phyloP scores from a whole-genome alignment of 2,329 filamentous ascomycete genomes.

The Bipolaris zeicola region DNA sequence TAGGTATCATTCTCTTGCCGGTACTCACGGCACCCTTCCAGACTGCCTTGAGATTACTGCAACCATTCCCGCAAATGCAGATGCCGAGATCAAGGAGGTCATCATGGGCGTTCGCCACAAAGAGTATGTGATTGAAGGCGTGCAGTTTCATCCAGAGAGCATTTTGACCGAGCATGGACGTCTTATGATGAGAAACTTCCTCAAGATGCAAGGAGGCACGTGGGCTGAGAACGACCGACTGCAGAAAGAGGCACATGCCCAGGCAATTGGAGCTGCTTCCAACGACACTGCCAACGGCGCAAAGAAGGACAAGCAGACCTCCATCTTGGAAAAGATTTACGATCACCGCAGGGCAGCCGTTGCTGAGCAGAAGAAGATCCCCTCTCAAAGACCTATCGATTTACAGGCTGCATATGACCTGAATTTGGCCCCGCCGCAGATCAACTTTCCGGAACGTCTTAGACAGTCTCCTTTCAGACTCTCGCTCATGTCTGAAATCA shows the following conservation, averaged over 20 bases:
- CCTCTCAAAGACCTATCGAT: slow-evolving; percentile 81
- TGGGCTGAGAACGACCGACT: slow-evolving; percentile 80
- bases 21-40: slow-evolving; percentile 85
- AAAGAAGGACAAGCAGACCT: slow-evolving; percentile 67
- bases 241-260: slow-evolving; percentile 42
- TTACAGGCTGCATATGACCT: slow-evolving; percentile 86
- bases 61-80: slow-evolving; percentile 74
- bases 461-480: slow-evolving; percentile 83
- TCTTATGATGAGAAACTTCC: slow-evolving; percentile 89
- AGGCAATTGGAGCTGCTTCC: slow-evolving; percentile 40
- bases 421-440: slow-evolving; percentile 80
- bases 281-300: slow-evolving; percentile 29
- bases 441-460: slow-evolving; percentile 79
- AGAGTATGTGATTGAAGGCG: slow-evolving; percentile 87
- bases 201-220: slow-evolving; percentile 84
- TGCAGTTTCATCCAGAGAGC: slow-evolving; percentile 97
- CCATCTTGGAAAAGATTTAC: slow-evolving; percentile 92
- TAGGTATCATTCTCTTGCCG: slow-evolving; percentile 93
- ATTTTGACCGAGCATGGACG: slow-evolving; percentile 90
- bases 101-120: slow-evolving; percentile 98
- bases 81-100: slow-evolving; percentile 77
- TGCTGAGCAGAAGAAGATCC: slow-evolving; percentile 78
- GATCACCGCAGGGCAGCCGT: slow-evolving; percentile 77
- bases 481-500: slow-evolving; percentile 97
- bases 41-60: slow-evolving; percentile 87